Percentiles rank a stretch among this genome's conserved stretches.
Evolutionary conservation across 2,329 filamentous ascomycete species (phyloP).

Genomic region (Diaporthe ilicicola): DNA sequence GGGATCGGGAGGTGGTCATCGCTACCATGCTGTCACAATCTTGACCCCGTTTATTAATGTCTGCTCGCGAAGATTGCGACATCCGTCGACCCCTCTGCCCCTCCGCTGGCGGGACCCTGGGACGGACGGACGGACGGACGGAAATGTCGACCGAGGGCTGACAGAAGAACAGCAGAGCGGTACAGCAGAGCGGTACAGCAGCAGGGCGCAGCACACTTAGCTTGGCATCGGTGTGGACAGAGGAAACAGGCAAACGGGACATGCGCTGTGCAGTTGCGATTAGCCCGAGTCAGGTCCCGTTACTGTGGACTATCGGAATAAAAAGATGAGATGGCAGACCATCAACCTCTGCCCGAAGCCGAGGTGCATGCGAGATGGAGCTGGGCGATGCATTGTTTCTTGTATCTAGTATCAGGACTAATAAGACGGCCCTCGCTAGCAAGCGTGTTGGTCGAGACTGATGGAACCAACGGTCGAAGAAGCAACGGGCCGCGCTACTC

Average conservation of each 20-base stretch:
- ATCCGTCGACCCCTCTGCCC: constrained; percentile 8
- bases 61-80: constrained; percentile 4
- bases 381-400: too few species aligned
- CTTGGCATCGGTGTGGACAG: constrained; percentile 14
- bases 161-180: not conserved
- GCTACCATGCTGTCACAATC: not conserved
- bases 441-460: not conserved
- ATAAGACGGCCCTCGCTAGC: not conserved
- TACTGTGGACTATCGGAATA: constrained; percentile 9
- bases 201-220: not conserved
- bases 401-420: too few species aligned
- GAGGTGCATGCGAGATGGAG: not conserved
- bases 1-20: constrained; percentile 3
- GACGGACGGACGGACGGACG: constrained; percentile 6
- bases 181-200: not conserved
- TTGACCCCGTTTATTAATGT: constrained; percentile 3
- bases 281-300: constrained; percentile 5
- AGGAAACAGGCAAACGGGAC: constrained; percentile 12
- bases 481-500: constrained; percentile 1
- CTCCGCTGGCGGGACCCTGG: constrained; percentile 19
- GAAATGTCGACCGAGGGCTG: constrained; percentile 21
- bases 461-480: constrained; percentile 12
- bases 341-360: not conserved
- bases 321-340: constrained; percentile 11
- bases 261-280: constrained; percentile 2